phyloP scores from a whole-genome alignment of 148 eudicot species.

The Cornus controversa region DNA sequence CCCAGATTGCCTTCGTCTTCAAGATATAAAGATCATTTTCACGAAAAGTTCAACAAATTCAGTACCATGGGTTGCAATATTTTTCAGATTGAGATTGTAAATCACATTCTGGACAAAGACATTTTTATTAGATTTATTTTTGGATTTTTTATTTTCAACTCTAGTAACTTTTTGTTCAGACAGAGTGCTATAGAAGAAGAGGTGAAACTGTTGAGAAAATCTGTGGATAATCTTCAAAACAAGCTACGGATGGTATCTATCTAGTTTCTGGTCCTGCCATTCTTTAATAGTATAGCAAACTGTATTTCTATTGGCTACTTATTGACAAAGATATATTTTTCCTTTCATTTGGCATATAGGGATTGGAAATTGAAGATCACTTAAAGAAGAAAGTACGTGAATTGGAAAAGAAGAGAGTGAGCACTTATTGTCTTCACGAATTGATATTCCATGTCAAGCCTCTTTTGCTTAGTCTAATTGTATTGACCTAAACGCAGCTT shows the following conservation, averaged over 20 bases:
- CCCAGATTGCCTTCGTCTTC: background rate
- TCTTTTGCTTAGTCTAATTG: constrained; percentile 4
- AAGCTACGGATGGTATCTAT: constrained; percentile 65
- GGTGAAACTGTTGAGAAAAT: constrained; percentile 53
- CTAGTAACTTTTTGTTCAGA: constrained; percentile 70
- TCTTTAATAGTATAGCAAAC: background rate
- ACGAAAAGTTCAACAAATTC: constrained; percentile 4
- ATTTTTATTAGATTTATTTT: constrained; percentile 6
- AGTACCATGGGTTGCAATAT: background rate
- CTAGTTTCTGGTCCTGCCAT: constrained; percentile 20
- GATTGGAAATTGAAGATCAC: constrained; percentile 83
- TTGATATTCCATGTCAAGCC: constrained; percentile 1
- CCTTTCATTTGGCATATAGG: constrained; percentile 40
- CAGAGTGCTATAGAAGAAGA: constrained; percentile 86
- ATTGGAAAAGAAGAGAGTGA: constrained; percentile 68
- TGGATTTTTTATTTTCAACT: constrained; percentile 28
- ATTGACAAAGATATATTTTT: background rate
- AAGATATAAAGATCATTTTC: background rate
- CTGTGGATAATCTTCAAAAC: constrained; percentile 62
- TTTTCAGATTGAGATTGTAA: background rate
- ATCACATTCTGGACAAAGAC: background rate
- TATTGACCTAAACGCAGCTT: constrained; percentile 41
- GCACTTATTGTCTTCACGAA: constrained; percentile 17
- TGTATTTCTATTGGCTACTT: constrained; percentile 11
- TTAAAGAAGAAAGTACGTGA: constrained; percentile 58